Evolutionary conservation across 1,139 yeast species (phyloP), one percentile per base, ranked within the genome.

Genomic region (Debaryomycetaceae sp.): DNA sequence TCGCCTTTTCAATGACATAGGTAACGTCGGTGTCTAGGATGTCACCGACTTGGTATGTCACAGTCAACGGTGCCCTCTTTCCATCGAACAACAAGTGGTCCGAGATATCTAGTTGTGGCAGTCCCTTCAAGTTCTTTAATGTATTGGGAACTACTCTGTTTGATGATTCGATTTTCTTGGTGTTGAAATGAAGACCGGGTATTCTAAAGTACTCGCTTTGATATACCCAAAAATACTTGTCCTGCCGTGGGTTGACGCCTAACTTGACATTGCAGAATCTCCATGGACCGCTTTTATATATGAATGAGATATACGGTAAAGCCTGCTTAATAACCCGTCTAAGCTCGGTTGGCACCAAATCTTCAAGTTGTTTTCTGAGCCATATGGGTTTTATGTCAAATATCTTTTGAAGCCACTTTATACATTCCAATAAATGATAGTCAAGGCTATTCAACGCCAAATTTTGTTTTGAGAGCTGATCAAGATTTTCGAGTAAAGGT

Each of bases 271-370:
- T 88, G n/a, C 95, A 80, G 50, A 89, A 89, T 56, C 98, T 76
- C 96, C 97, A 93, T 0, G 99, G 99, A 0, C 99, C 99, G 58
- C 86, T 86, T 33, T 85, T 81, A 61, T 83, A 87, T 36, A 87
- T 76, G 59, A 81, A 93, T 0, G 96, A 76, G 0, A 90, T 86
- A 57, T 87, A 83, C 0, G 98, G 96, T 42, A 95, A 65, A 0
- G 97, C 95, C 50, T 77, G 82, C 53, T 87, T 84, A 37, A 91
- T 63, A 17, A 77, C 75, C 48, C 76, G 67, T 49, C 75, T 69
- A 40, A 80, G 66, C 9, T 75, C 73, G 4, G 65, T 60, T 0
- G 89, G 85, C 1, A 81, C 71, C 37, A 87, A 66, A 49, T 78
- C 76, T 46, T 79, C 81, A 36, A 93, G 59, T 49, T 87, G 96